Conservation (phyloP, 306 rosid genomes). For the Acacia crassicarpa region DNA sequence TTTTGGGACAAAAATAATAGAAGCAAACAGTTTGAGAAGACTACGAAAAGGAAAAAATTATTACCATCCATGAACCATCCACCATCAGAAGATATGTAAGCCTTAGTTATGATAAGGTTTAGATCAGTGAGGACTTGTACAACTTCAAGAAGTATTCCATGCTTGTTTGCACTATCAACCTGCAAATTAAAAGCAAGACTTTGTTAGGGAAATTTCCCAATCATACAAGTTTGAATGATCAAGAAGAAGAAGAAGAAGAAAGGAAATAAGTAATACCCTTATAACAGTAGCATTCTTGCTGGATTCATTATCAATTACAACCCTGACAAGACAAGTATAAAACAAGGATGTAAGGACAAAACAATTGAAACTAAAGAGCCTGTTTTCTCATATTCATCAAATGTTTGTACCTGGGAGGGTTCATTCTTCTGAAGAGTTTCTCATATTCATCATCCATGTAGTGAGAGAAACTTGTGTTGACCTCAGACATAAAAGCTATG, state of each 20-base stretch:
- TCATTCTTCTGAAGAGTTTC: conserved; percentile 86
- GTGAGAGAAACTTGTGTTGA: conserved; percentile 74
- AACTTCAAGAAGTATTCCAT: conserved; percentile 91
- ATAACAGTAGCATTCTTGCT: conserved; percentile 86
- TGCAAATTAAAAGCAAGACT: conserved; percentile 32
- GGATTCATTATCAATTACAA: conserved; percentile 88
- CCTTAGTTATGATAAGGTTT: conserved; percentile 74
- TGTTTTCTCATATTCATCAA: conserved; percentile 17
- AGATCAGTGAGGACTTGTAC: conserved; percentile 92
- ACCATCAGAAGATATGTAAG: conserved; percentile 94
- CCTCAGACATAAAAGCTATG: conserved; percentile 61
- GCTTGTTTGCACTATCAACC: conserved; percentile 89
- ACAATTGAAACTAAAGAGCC: conserved; percentile 19
- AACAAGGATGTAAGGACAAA: conserved; percentile 32
- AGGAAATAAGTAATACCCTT: conserved; percentile 42
- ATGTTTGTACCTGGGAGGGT: conserved; percentile 73
- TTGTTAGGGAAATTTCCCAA: conserved; percentile 20
- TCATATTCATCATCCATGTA: conserved; percentile 88
- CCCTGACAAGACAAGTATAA: conserved; percentile 54
- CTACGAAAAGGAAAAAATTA: not conserved
- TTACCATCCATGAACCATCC: conserved; percentile 99
- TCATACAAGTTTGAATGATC: not conserved
- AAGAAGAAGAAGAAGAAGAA: not conserved
- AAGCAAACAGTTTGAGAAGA: not conserved
- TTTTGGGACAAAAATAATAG: not conserved